These are phyloP conservation scores for Daldinia sp. DNA, from an alignment of 2,329 filamentous ascomycete genomes.

Conservation along the genomic window DNA sequence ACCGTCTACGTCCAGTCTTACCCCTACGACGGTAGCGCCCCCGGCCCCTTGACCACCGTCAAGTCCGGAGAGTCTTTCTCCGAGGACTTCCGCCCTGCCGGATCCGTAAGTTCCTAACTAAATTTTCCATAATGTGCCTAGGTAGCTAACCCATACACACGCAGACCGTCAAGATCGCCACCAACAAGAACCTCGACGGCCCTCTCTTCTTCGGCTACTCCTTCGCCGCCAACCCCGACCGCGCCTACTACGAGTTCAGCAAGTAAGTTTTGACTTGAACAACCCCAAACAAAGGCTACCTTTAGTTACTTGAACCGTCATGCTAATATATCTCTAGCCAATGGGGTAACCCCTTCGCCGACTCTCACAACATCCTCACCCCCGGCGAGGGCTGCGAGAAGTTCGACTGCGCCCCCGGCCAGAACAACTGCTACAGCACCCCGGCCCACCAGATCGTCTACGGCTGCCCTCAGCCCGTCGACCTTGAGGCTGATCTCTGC, in stretches of 20 bases:
- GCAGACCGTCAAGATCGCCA: slow-evolving; percentile 58
- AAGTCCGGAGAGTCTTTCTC: slow-evolving; percentile 46
- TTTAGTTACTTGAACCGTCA: background rate
- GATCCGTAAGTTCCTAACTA: slow-evolving; percentile 53
- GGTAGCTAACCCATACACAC: slow-evolving; percentile 35
- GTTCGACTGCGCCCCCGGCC: slow-evolving; percentile 55
- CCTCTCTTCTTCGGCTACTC: slow-evolving; percentile 60
- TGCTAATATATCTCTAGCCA: slow-evolving; percentile 43
- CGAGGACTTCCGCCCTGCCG: slow-evolving; percentile 53
- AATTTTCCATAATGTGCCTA: slow-evolving; percentile 6
- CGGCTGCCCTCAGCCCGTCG: slow-evolving; percentile 57
- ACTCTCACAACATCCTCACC: slow-evolving; percentile 53
- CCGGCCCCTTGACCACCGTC: slow-evolving; percentile 53
- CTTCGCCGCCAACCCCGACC: slow-evolving; percentile 53
- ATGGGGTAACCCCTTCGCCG: slow-evolving; percentile 58
- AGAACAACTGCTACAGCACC: slow-evolving; percentile 57
- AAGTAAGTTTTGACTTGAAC: slow-evolving; percentile 44
- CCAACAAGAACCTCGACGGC: slow-evolving; percentile 52
- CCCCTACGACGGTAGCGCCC: slow-evolving; percentile 50
- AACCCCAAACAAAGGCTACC: too few species aligned
- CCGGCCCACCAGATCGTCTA: slow-evolving; percentile 55
- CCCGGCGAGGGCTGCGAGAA: slow-evolving; percentile 54
- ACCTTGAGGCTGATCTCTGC: slow-evolving; percentile 53
- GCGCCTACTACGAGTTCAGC: slow-evolving; percentile 58
- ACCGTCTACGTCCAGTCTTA: slow-evolving; percentile 56